These are phyloP conservation scores for Cyclotella kingstonii DNA, from an alignment of 108 stramenopile genomes.

Conservation along the genomic window DNA sequence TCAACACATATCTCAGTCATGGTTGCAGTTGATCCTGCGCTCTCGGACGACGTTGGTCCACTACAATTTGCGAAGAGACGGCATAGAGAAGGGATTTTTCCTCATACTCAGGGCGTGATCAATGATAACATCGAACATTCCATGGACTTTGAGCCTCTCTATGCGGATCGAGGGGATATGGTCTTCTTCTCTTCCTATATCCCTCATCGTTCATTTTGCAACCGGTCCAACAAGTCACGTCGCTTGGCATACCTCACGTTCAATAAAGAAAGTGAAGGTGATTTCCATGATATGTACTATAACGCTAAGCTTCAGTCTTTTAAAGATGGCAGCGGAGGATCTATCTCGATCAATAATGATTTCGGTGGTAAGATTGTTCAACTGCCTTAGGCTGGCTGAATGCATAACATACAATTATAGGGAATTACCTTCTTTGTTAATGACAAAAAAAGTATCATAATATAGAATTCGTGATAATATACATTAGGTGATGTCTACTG, in stretches of 20 bases:
- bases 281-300: conserved; percentile 4
- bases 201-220: background rate
- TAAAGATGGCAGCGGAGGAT: conserved; percentile 1
- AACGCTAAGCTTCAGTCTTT: background rate
- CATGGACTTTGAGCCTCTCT: conserved; percentile 1
- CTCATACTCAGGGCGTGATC: conserved; percentile 1
- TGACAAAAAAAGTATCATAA: no score
- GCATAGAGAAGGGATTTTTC: background rate
- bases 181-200: background rate
- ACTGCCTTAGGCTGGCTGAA: background rate
- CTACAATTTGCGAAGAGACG: background rate
- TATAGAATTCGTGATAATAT: no score
- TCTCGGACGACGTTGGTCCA: background rate
- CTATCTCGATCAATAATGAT: conserved; percentile 3
- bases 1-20: conserved; percentile 6
- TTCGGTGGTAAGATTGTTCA: background rate
- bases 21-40: conserved; percentile 3
- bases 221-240: background rate
- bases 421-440: no score
- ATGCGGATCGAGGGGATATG: conserved; percentile 1
- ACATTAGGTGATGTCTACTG: no score
- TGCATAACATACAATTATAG: no score
- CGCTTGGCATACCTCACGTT: conserved; percentile 4
- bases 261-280: conserved; percentile 4
- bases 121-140: background rate